Percentiles rank a stretch among this genome's conserved stretches.
phyloP scores from a whole-genome alignment of 2,329 filamentous ascomycete species.

The Sclerotinia glacialis region DNA sequence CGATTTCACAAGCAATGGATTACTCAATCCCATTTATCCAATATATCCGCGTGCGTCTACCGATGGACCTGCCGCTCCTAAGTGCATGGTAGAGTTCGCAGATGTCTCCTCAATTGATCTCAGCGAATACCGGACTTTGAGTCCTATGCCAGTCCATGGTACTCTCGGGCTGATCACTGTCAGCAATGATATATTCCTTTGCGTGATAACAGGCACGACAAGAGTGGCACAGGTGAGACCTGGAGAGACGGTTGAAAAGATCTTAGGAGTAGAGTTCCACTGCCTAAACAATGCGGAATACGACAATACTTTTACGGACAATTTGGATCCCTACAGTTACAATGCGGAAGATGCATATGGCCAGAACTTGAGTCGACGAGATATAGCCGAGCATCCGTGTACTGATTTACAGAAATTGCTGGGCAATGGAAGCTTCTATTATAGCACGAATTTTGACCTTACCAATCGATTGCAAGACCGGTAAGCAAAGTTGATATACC shows the following conservation, averaged over 20 bases:
- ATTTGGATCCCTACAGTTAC: conserved; percentile 38
- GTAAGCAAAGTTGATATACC: conserved; percentile 43
- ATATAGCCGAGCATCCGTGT: conserved; percentile 83
- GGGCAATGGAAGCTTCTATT: conserved; percentile 93
- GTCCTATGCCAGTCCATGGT: conserved; percentile 72
- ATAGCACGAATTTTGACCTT: conserved; percentile 96
- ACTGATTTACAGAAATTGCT: conserved; percentile 87
- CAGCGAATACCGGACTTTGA: conserved; percentile 72
- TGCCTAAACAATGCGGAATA: conserved; percentile 85
- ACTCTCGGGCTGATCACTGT: conserved; percentile 86
- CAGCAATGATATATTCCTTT: conserved; percentile 81
- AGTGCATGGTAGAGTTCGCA: conserved; percentile 86
- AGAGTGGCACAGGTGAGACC: conserved; percentile 80
- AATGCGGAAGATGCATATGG: conserved; percentile 43
- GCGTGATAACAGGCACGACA: conserved; percentile 76
- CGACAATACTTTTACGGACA: conserved; percentile 67
- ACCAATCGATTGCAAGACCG: conserved; percentile 91
- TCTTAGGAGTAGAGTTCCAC: conserved; percentile 85
- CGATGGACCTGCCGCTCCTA: conserved; percentile 31
- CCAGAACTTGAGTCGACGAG: conserved; percentile 59
- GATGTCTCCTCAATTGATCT: conserved; percentile 63
- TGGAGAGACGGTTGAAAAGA: conserved; percentile 85
- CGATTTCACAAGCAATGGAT: conserved; percentile 58
- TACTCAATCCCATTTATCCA: conserved; percentile 52
- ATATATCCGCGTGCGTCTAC: conserved; percentile 43